Conservation (phyloP, 208 protist genomes). For the Wallacemonas sp. region DNA sequence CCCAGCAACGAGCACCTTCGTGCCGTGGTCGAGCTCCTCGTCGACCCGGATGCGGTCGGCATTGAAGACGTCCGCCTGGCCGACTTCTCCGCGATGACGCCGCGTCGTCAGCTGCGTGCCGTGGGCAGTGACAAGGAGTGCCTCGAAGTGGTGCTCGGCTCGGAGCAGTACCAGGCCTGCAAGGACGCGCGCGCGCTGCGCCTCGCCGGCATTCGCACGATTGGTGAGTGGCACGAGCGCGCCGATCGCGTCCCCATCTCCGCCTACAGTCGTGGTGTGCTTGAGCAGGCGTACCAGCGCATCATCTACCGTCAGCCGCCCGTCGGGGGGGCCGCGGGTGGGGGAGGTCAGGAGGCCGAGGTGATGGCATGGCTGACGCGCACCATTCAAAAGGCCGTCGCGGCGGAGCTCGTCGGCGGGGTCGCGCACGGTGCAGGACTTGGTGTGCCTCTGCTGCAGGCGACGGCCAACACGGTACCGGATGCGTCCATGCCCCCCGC, state of each 20-base stretch:
- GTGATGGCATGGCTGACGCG: slow-evolving; percentile 82
- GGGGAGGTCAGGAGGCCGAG: slow-evolving; percentile 28
- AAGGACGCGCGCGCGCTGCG: slow-evolving; percentile 70
- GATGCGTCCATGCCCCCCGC: not conserved
- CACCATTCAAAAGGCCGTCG: slow-evolving; percentile 76
- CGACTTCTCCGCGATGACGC: slow-evolving; percentile 74
- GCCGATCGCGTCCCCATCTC: slow-evolving; percentile 68
- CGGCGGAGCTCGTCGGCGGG: slow-evolving; percentile 63
- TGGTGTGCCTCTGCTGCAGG: slow-evolving; percentile 14
- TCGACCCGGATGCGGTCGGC: slow-evolving; percentile 53
- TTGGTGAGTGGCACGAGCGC: slow-evolving; percentile 77
- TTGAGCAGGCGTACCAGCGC: slow-evolving; percentile 56
- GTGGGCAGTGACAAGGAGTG: slow-evolving; percentile 51
- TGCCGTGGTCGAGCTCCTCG: slow-evolving; percentile 58
- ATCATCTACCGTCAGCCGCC: slow-evolving; percentile 24
- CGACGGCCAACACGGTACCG: not conserved
- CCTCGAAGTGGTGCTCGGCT: slow-evolving; percentile 54
- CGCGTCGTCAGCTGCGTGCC: slow-evolving; percentile 58
- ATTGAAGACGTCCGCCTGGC: slow-evolving; percentile 70
- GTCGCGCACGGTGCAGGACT: not conserved
- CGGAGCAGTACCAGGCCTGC: slow-evolving; percentile 65
- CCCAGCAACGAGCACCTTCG: slow-evolving; percentile 29
- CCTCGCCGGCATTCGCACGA: slow-evolving; percentile 57
- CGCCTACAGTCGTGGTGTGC: slow-evolving; percentile 61
- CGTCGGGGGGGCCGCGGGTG: not conserved